Conservation (phyloP, 2,329 filamentous ascomycete species). For the Fusarium sp. region DNA sequence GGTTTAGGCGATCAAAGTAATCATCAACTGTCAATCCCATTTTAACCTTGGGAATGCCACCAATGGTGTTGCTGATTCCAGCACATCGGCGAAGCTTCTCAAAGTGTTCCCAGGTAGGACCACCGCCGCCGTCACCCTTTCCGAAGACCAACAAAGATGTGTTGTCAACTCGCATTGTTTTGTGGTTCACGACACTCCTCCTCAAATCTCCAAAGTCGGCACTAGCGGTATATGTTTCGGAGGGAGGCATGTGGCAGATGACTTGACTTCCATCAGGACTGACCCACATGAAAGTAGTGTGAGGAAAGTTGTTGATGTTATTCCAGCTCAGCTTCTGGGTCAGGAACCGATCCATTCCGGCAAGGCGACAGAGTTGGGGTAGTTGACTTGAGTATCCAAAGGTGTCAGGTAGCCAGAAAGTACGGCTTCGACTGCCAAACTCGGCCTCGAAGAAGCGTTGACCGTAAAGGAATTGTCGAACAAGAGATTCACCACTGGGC, state of each 20-base stretch:
- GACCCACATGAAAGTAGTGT: slow-evolving; percentile 99
- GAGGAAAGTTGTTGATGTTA: slow-evolving; percentile 99
- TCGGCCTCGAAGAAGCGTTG: slow-evolving; percentile 94
- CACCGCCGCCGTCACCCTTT: slow-evolving; percentile 95
- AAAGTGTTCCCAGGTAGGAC: slow-evolving; percentile 91
- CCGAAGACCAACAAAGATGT: slow-evolving; percentile 94
- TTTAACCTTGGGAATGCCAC: slow-evolving; percentile 83
- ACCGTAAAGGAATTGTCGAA: slow-evolving; percentile 94
- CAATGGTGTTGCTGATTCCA: slow-evolving; percentile 88
- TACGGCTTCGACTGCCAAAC: slow-evolving; percentile 88
- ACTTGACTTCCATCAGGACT: slow-evolving; percentile 95
- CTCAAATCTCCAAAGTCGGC: slow-evolving; percentile 95
- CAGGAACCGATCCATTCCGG: slow-evolving; percentile 97
- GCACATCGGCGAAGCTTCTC: slow-evolving; percentile 95
- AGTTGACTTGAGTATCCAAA: slow-evolving; percentile 98
- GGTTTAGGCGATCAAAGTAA: slow-evolving; percentile 88
- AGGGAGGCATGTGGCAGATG: slow-evolving; percentile 96
- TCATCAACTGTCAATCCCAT: slow-evolving; percentile 93
- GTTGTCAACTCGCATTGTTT: slow-evolving; percentile 93
- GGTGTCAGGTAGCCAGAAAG: slow-evolving; percentile 98
- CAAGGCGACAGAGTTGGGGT: slow-evolving; percentile 90
- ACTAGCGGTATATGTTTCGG: slow-evolving; percentile 94
- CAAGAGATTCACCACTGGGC: slow-evolving; percentile 93
- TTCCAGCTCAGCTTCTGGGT: slow-evolving; percentile 99
- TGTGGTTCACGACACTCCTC: slow-evolving; percentile 90